These are phyloP conservation scores for Purshia tridentata DNA, from an alignment of 306 rosid species.

Conservation along the genomic window DNA sequence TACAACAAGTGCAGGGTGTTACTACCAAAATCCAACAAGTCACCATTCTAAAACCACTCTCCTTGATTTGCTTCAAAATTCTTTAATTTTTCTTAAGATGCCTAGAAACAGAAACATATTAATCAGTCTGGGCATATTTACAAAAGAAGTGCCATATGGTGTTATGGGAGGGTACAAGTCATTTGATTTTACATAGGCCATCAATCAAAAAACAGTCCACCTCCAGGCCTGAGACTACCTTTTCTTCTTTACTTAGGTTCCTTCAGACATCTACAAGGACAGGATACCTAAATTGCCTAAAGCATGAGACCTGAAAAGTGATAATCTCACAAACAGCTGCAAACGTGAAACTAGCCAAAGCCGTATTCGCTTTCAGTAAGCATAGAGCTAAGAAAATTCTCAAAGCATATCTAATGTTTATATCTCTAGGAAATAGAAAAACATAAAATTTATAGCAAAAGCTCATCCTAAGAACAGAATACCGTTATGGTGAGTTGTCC, in stretches of 20 bases:
- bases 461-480: slow-evolving; percentile 26
- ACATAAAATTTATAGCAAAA: neutral
- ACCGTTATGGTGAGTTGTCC: slow-evolving; percentile 91
- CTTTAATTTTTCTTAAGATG: neutral
- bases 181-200: neutral
- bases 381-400: neutral
- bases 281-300: neutral
- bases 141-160: neutral
- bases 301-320: neutral
- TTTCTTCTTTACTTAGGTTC: neutral
- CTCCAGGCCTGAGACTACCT: neutral
- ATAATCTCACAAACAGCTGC: neutral
- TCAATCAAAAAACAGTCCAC: neutral
- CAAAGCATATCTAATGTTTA: neutral
- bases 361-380: neutral
- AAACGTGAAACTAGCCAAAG: neutral
- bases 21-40: neutral
- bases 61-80: neutral
- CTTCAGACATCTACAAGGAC: neutral
- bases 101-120: neutral
- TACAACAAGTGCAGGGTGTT: neutral
- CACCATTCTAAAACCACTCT: neutral
- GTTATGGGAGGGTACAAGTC: no score
- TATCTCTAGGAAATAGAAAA: neutral
- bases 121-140: neutral